Base-by-base conservation (phyloP, 495 filamentous ascomycete genomes). In the Achaetomiella virescens region DNA sequence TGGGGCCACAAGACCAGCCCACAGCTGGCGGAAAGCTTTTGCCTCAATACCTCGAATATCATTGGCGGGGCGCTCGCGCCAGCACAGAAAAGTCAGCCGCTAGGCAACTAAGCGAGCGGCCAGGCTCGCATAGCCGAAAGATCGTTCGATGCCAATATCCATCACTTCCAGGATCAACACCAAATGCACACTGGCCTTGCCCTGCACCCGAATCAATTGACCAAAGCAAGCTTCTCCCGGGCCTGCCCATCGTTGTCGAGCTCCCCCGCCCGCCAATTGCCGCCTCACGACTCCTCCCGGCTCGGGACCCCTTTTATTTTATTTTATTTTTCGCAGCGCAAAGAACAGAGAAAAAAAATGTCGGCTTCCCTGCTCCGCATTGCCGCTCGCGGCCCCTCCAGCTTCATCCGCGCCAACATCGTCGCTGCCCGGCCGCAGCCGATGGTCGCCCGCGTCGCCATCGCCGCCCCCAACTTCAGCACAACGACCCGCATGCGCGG, bases 341-440 rank as follows among this genome's bases (percentile, higher is more conserved):
- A 17, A 22, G 53, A 50, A 25, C 20, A 40, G 27, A 43, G 33
- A 17, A 36, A 66, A 69, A 87, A 85, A 81, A 83, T 84, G 71
- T 83, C 85, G 59, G 73, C 81, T 55, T 82, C 84, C 58, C 71
- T 89, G 66, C 79, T 90, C 74, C 82, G 87, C 69, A 67, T 81
- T 60, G 85, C 84, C 70, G 80, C 81, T 66, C 85, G 86, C 74
- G 81, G 82, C 74, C 75, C 83, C 72, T 76, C 84, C 67, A 76
- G 74, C 77, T 81, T 83, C 72, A 81, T 79, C 74, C 75, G 75
- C 68, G 71, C 79, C 72, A 81, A 79, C 78, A 75, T 81, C 72
- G 76, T 73, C 70, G 78, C 72, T 74, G 80, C 70, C 70, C 79
- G 70, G 68, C 83, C 76, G 68, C 77, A 73, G 67, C 65, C 68